These are phyloP conservation scores for Sequoia sempervirens DNA, from an alignment of 75 land plant genomes.

Conservation along the genomic window DNA sequence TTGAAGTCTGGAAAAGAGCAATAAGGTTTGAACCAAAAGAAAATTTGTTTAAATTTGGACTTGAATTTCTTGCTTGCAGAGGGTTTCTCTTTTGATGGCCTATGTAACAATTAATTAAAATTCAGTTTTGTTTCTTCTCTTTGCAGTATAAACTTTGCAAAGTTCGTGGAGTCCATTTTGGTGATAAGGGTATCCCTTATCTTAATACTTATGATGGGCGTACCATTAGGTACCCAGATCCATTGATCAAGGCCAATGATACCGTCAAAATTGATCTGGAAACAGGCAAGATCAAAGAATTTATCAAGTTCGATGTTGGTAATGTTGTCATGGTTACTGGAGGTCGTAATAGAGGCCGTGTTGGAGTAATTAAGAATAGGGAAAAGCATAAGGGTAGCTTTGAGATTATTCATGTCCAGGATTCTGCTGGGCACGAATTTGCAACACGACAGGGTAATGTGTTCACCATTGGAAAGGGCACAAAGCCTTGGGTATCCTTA, in stretches of 20 bases:
- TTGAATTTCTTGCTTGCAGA: neutral
- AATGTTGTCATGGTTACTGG: conserved; percentile 97
- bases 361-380: conserved; percentile 60
- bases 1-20: too few relatives aligned
- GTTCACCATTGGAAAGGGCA: conserved; percentile 64
- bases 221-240: conserved; percentile 75
- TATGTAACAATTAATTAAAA: neutral
- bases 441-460: conserved; percentile 65
- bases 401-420: conserved; percentile 55
- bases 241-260: conserved; percentile 93
- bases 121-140: neutral
- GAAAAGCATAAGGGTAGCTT: conserved; percentile 78
- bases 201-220: conserved; percentile 87
- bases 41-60: neutral
- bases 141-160: conserved; percentile 96
- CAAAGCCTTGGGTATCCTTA: conserved; percentile 65
- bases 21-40: neutral
- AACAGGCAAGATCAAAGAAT: conserved; percentile 71
- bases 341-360: conserved; percentile 62
- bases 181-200: conserved; percentile 83
- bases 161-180: conserved; percentile 74
- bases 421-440: conserved; percentile 57
- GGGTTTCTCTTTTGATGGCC: neutral
- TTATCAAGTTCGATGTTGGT: conserved; percentile 96
- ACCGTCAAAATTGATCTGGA: conserved; percentile 87